phyloP scores from a whole-genome alignment of 768 basidiomycete species.

The Tricholoma hemisulphureum region DNA sequence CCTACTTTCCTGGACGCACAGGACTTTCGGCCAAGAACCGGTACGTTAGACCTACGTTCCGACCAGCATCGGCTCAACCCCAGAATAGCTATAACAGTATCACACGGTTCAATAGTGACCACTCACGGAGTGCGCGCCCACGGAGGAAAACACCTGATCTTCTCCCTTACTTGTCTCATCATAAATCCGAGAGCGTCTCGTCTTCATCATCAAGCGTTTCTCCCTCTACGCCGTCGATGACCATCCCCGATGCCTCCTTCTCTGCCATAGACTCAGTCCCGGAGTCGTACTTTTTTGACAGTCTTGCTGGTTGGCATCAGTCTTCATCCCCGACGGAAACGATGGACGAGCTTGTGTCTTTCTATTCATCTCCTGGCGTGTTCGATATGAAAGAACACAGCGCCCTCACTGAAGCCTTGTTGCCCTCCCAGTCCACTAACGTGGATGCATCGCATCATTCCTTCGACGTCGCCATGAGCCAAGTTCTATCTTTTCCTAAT shows the following conservation, averaged over 20 bases:
- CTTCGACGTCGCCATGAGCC: constrained; percentile 35
- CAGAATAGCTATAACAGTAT: constrained; percentile 49
- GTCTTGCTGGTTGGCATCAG: constrained; percentile 22
- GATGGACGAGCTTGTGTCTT: constrained; percentile 11
- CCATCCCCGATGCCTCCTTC: constrained; percentile 24
- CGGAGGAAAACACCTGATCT: constrained; percentile 39
- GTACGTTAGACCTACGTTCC: constrained; percentile 25
- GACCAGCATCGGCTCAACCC: constrained; percentile 4
- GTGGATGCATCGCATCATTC: constrained; percentile 18
- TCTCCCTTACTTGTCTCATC: constrained; percentile 25
- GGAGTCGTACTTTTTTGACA: constrained; percentile 23
- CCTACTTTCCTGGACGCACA: constrained; percentile 59
- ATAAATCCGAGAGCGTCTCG: constrained; percentile 38
- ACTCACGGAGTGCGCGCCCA: constrained; percentile 33
- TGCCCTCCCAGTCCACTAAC: constrained; percentile 21
- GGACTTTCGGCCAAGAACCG: constrained; percentile 61
- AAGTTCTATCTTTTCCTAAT: constrained; percentile 28
- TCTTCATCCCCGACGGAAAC: constrained; percentile 17
- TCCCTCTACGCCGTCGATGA: constrained; percentile 34
- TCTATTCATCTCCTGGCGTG: constrained; percentile 15
- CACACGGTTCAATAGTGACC: constrained; percentile 45
- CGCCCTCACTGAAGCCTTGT: constrained; percentile 22
- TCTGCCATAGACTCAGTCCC: constrained; percentile 20
- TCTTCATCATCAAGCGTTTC: constrained; percentile 42
- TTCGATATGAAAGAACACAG: constrained; percentile 19